Evolutionary conservation across 441 rosid genomes (phyloP), one percentile per base, ranked within the genome.

Genomic region (Brassica balearica): DNA sequence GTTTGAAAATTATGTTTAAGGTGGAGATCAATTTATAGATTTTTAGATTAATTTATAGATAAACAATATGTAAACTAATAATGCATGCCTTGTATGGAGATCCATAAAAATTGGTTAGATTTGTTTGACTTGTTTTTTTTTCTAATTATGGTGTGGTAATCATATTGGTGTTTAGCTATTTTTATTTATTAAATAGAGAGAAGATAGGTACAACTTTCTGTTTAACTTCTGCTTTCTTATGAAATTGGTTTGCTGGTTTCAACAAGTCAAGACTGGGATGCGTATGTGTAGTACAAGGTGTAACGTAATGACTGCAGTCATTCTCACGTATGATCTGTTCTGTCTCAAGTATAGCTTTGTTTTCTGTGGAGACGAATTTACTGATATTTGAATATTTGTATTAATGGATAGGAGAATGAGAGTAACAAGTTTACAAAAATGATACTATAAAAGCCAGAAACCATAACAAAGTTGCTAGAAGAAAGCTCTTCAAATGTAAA

Each of bases 371-470:
- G 46, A 8, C 46, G 12, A 41, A 1, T 12, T 41, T 41, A 41
- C 12, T 41, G 12, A 38, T 9, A 41, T 41, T 41, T 41, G 46
- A 41, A 36, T 7, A 36, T 36, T 36, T 41, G 48, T 41, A 41
- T 41, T 9, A 41, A 41, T 41, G 48, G 48, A 41, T 41, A 41
- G 48, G 48, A 41, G 48, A 10, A 41, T 9, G 15, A 22, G 8
- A 36, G 6, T 12, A 69, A 63, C 20, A 79, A 0, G 71, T 69
- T 74, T 68, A 79, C 75, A 79, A 74, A 71, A 64, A 25, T 73
- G 63, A 60, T 78, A 68, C 65, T 73, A 64, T 73, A 67, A 22
- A 64, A 34, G 41, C 34, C 65, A 73, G 70, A 36, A 78, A 43
- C 69, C n/a, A 41, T 41, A 10, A 29, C n/a, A 41, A 41, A 41